A percentile compares a stretch with the other conserved stretches of the same genome.
These are phyloP conservation scores for Eucalyptus cloeziana DNA, from an alignment of 345 rosid species.

Conservation along the genomic window DNA sequence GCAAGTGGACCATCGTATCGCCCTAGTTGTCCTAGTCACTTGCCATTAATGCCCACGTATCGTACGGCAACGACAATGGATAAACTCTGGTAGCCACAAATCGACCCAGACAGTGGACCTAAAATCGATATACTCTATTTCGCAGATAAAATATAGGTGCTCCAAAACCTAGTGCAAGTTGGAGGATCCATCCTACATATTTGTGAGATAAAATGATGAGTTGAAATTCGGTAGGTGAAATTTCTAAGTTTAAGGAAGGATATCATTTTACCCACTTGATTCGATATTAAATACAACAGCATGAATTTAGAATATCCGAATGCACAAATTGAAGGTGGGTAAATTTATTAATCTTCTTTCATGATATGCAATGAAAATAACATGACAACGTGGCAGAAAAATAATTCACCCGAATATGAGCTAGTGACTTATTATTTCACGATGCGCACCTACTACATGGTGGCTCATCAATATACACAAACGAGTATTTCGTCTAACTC, in stretches of 20 bases:
- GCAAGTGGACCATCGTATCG: neutral
- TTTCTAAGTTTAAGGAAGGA: neutral
- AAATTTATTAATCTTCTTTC: neutral
- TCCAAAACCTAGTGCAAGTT: neutral
- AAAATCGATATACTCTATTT: too few species aligned
- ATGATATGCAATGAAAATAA: neutral
- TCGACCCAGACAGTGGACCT: neutral
- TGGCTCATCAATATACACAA: neutral
- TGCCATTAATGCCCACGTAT: neutral
- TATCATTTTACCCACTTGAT: neutral
- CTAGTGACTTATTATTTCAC: neutral
- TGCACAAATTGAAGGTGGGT: neutral
- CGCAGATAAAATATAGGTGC: neutral
- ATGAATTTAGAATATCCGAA: neutral
- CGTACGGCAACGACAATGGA: neutral
- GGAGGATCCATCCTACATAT: neutral
- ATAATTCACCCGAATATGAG: neutral
- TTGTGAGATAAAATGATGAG: neutral
- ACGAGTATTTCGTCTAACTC: neutral
- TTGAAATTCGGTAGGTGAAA: too few species aligned
- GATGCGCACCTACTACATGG: accelerated
- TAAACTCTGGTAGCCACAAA: neutral
- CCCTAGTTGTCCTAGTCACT: neutral
- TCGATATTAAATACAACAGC: neutral
- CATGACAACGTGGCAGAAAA: neutral